These are phyloP conservation scores for Macaranga tanarius DNA, from an alignment of 441 rosid species.

Conservation along the genomic window DNA sequence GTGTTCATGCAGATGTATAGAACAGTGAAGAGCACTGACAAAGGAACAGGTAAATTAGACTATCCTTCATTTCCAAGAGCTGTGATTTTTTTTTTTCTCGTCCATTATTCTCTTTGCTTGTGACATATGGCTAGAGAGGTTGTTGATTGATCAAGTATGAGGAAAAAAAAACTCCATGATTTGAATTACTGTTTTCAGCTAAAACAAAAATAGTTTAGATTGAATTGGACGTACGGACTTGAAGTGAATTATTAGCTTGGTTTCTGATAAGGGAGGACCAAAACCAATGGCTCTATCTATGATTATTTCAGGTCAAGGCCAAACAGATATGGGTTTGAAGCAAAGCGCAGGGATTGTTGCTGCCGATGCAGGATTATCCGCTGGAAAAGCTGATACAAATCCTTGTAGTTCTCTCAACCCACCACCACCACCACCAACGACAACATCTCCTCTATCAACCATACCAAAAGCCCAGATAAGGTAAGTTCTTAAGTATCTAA, in stretches of 20 bases:
- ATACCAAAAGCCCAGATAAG: conserved; percentile 33
- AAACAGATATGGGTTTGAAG: conserved; percentile 38
- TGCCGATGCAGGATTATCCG: conserved; percentile 29
- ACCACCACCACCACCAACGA: conserved; percentile 19
- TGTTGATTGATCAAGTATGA: conserved; percentile 17
- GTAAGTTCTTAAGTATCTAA: conserved; percentile 8
- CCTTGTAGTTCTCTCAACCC: conserved; percentile 28
- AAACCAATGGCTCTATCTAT: conserved; percentile 22
- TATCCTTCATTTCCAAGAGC: conserved; percentile 7
- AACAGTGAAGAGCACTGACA: conserved; percentile 97
- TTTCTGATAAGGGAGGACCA: conserved; percentile 35
- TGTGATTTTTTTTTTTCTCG: background rate
- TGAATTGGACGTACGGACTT: conserved; percentile 22
- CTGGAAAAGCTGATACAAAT: conserved; percentile 36
- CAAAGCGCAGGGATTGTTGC: conserved; percentile 34
- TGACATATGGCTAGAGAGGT: conserved; percentile 1
- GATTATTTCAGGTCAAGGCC: conserved; percentile 55
- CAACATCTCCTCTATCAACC: conserved; percentile 23
- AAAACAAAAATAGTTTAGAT: conserved; percentile 17
- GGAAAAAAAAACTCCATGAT: conserved; percentile 16
- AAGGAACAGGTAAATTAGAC: conserved; percentile 60
- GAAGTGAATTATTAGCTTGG: conserved; percentile 31
- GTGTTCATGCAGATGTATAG: conserved; percentile 93
- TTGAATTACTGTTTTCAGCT: conserved; percentile 17
- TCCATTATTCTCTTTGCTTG: conserved; percentile 25